Evolutionary conservation across 192 early-diverging fungal species (phyloP).

Genomic region (Dispira parvispora): DNA sequence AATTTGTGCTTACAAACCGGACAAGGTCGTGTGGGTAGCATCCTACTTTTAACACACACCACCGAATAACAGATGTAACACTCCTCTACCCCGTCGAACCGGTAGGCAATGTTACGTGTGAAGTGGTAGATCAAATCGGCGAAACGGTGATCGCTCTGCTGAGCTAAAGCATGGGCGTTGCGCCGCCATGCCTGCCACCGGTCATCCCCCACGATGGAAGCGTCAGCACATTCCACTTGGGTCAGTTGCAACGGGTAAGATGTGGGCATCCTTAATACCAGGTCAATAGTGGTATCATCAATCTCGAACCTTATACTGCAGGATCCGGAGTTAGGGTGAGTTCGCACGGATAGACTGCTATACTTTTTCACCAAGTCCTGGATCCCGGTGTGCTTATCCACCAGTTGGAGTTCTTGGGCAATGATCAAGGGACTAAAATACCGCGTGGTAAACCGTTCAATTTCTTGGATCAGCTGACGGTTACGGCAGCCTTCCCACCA

Average conservation of each 20-base stretch:
- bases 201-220: slow-evolving; percentile 28
- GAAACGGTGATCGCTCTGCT: slow-evolving; percentile 60
- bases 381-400: neutral
- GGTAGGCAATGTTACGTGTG: slow-evolving; percentile 70
- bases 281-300: slow-evolving; percentile 27
- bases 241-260: slow-evolving; percentile 25
- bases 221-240: slow-evolving; percentile 20
- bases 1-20: slow-evolving; percentile 88
- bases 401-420: neutral
- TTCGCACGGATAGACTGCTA: neutral
- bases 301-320: slow-evolving; percentile 20
- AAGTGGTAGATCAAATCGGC: slow-evolving; percentile 65
- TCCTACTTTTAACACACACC: slow-evolving; percentile 71
- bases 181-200: slow-evolving; percentile 34
- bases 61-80: slow-evolving; percentile 97
- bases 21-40: slow-evolving; percentile 78
- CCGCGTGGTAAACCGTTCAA: neutral
- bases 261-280: slow-evolving; percentile 24
- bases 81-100: slow-evolving; percentile 94
- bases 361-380: neutral
- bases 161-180: slow-evolving; percentile 24
- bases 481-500: slow-evolving; percentile 1
- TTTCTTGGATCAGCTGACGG: neutral
- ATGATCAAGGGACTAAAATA: neutral
- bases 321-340: neutral